Percentiles rank a stretch among this genome's conserved stretches.
These are phyloP conservation scores for Vanilla planifolia DNA, from an alignment of 106 monocot genomes.

Conservation along the genomic window DNA sequence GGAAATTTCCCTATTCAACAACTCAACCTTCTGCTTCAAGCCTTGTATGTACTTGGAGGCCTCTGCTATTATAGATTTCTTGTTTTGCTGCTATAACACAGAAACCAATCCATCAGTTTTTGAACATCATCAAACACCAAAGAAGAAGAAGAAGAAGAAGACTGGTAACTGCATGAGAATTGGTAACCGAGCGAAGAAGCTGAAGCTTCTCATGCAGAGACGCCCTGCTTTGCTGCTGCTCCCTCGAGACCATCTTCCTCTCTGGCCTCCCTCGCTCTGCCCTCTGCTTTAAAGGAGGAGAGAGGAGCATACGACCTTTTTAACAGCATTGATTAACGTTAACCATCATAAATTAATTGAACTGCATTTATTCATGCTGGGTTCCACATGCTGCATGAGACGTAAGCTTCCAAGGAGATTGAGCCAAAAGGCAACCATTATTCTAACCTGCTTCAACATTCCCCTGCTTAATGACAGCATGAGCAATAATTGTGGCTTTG, in stretches of 20 bases:
- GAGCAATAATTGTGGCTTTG: too few species aligned
- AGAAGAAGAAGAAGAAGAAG: not conserved
- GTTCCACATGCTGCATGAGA: too few species aligned
- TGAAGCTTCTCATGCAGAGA: slow-evolving; percentile 84
- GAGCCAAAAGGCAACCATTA: too few species aligned
- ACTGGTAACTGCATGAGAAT: slow-evolving; percentile 77
- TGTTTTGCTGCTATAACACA: slow-evolving; percentile 38
- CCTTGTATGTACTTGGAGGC: slow-evolving; percentile 87
- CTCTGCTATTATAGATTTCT: slow-evolving; percentile 70
- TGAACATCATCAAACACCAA: too few species aligned
- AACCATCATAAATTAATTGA: too few species aligned
- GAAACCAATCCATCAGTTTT: not conserved
- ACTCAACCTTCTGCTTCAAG: slow-evolving; percentile 76
- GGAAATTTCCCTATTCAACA: slow-evolving; percentile 66
- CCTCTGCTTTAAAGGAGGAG: too few species aligned
- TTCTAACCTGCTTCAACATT: too few species aligned
- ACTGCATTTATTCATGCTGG: too few species aligned
- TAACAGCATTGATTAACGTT: too few species aligned
- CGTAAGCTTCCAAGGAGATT: too few species aligned
- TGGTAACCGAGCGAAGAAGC: slow-evolving; percentile 81
- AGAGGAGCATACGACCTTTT: too few species aligned
- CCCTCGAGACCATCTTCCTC: slow-evolving; percentile 52
- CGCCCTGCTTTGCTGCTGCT: slow-evolving; percentile 33
- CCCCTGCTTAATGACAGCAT: too few species aligned
- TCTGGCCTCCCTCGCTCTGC: slow-evolving; percentile 6